phyloP scores from a whole-genome alignment of 306 rosid species.

The Vigna angularis region DNA sequence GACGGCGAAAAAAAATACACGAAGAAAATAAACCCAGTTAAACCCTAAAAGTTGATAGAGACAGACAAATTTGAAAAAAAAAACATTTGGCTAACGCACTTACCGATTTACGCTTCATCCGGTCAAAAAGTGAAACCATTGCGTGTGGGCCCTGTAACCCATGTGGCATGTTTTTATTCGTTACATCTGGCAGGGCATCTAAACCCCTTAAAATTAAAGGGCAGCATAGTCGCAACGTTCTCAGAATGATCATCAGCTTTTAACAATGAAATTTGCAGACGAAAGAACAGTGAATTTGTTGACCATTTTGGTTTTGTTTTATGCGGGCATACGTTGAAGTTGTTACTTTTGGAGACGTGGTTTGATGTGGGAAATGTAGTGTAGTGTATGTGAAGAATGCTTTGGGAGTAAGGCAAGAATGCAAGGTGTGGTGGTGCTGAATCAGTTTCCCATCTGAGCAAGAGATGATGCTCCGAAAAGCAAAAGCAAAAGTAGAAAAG shows the following conservation, averaged over 20 bases:
- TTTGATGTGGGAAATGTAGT: background rate
- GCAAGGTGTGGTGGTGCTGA: background rate
- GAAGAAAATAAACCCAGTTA: too few relatives aligned
- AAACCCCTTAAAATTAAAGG: too few relatives aligned
- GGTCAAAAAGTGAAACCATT: too few relatives aligned
- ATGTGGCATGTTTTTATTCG: too few relatives aligned
- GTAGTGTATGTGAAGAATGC: background rate
- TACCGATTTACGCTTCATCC: too few relatives aligned
- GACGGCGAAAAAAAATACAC: too few relatives aligned
- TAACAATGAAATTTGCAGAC: constrained; percentile 34
- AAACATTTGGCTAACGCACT: too few relatives aligned
- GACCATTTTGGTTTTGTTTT: background rate
- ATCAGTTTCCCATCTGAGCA: constrained; percentile 1
- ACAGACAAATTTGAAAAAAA: too few relatives aligned
- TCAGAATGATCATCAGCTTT: constrained; percentile 22
- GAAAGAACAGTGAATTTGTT: constrained; percentile 30
- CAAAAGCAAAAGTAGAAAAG: constrained; percentile 31
- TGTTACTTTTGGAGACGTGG: constrained; percentile 2
- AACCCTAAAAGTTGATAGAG: too few relatives aligned
- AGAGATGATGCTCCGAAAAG: constrained; percentile 19
- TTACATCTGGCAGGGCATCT: too few relatives aligned
- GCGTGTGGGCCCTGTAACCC: too few relatives aligned
- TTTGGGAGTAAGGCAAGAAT: background rate
- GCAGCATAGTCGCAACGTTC: background rate
- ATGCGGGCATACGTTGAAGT: background rate